Evolutionary conservation across 148 eudicot species (phyloP).

Genomic region (Fagopyrum tataricum): DNA sequence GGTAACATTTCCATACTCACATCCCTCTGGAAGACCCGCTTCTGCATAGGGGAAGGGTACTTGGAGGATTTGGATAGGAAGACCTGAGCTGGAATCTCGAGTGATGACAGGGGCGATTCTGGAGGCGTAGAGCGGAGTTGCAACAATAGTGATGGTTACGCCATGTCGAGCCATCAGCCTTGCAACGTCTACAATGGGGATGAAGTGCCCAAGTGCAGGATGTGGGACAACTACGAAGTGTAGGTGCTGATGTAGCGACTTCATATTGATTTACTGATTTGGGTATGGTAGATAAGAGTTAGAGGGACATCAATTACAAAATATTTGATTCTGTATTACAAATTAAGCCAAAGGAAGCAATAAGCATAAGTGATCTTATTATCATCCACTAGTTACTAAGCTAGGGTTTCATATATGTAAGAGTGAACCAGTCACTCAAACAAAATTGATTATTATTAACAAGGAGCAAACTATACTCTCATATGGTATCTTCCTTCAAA

Average conservation of each 20-base stretch:
- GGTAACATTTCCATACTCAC: conserved; percentile 34
- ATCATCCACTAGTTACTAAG: background rate
- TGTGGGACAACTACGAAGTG: conserved; percentile 30
- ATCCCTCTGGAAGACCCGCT: conserved; percentile 38
- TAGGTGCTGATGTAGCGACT: conserved; percentile 1
- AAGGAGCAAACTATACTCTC: too few relatives aligned
- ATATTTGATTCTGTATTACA: too few relatives aligned
- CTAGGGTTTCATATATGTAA: background rate
- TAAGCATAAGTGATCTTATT: too few relatives aligned
- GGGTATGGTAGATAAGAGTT: background rate
- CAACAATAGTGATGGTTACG: conserved; percentile 23
- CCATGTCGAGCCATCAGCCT: conserved; percentile 28
- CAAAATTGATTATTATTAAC: background rate
- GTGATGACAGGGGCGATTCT: conserved; percentile 20
- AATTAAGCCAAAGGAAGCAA: too few relatives aligned
- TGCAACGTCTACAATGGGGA: conserved; percentile 45
- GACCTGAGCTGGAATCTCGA: conserved; percentile 20
- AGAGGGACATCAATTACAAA: too few relatives aligned
- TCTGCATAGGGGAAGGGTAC: conserved; percentile 26
- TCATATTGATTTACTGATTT: background rate
- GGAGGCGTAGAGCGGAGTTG: conserved; percentile 31
- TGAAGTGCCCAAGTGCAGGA: conserved; percentile 35
- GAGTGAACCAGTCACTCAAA: background rate
- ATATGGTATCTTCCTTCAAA: too few relatives aligned
- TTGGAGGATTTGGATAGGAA: conserved; percentile 21